phyloP scores from a whole-genome alignment of 768 basidiomycete species.

The Calocybe cyanea region DNA sequence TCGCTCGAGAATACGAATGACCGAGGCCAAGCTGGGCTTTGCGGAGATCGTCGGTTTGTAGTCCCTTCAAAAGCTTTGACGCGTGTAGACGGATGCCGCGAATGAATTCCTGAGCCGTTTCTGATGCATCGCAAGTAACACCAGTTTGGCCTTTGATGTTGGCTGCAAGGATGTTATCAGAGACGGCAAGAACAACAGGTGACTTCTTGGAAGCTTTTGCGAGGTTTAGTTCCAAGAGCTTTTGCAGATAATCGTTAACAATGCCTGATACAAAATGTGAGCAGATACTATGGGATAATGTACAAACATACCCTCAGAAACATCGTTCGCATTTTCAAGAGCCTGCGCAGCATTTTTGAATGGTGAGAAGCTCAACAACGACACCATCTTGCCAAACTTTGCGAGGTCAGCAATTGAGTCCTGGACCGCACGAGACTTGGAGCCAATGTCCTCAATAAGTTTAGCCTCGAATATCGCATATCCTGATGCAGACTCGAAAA shows the following conservation, averaged over 20 bases:
- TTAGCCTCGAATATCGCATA: constrained; percentile 91
- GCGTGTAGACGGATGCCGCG: constrained; percentile 93
- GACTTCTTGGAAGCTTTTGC: constrained; percentile 71
- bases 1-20: constrained; percentile 95
- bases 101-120: constrained; percentile 78
- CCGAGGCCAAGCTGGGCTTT: constrained; percentile 96
- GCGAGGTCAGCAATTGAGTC: constrained; percentile 81
- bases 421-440: constrained; percentile 74
- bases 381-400: constrained; percentile 92
- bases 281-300: constrained; percentile 3
- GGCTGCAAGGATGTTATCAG: constrained; percentile 69
- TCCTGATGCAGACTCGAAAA: constrained; percentile 93
- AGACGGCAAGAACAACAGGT: constrained; percentile 70
- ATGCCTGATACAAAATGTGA: constrained; percentile 57
- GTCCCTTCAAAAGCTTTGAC: constrained; percentile 81
- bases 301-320: constrained; percentile 73
- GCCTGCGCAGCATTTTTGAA: constrained; percentile 94
- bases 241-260: constrained; percentile 77
- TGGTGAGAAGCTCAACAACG: constrained; percentile 85
- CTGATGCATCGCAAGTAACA: constrained; percentile 78
- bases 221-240: constrained; percentile 85
- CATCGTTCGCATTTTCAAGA: constrained; percentile 92
- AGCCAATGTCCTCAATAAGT: constrained; percentile 82
- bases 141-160: constrained; percentile 71
- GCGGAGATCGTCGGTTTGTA: constrained; percentile 82